phyloP scores from a whole-genome alignment of 2,329 filamentous ascomycete species.

The Talaromyces pinophilus region DNA sequence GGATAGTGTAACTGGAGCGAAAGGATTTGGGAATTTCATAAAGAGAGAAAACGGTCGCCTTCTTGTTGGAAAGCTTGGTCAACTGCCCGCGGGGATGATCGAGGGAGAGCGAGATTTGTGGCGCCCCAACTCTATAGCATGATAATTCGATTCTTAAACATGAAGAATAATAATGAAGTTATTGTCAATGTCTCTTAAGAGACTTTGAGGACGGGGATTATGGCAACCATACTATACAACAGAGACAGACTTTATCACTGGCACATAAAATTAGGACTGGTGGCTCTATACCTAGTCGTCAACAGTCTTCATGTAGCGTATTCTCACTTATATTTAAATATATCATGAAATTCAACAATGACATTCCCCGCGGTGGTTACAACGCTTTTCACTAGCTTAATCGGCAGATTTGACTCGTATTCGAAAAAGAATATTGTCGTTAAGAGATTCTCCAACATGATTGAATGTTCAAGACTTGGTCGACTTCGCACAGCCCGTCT shows the following conservation, averaged over 20 bases:
- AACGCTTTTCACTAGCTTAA: too few relatives aligned
- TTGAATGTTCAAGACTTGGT: too few relatives aligned
- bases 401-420: too few relatives aligned
- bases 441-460: too few relatives aligned
- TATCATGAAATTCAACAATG: too few relatives aligned
- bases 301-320: too few relatives aligned
- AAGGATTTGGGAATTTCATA: slow-evolving; percentile 52
- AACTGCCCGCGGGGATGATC: slow-evolving; percentile 21
- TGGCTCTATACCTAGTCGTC: too few relatives aligned
- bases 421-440: too few relatives aligned
- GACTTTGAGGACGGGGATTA: background rate
- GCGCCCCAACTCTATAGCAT: slow-evolving; percentile 12
- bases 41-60: slow-evolving; percentile 21
- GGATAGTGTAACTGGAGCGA: slow-evolving; percentile 53
- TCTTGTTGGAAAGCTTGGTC: slow-evolving; percentile 19
- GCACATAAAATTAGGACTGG: background rate
- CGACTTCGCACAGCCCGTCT: too few relatives aligned
- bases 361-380: too few relatives aligned
- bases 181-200: background rate
- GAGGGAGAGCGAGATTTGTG: slow-evolving; percentile 20
- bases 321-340: too few relatives aligned
- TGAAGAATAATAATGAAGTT: background rate
- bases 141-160: background rate
- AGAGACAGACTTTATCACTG: background rate
- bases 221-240: background rate